These are phyloP conservation scores for Pythium myriotylum DNA, from an alignment of 352 stramenopile species.

Conservation along the genomic window DNA sequence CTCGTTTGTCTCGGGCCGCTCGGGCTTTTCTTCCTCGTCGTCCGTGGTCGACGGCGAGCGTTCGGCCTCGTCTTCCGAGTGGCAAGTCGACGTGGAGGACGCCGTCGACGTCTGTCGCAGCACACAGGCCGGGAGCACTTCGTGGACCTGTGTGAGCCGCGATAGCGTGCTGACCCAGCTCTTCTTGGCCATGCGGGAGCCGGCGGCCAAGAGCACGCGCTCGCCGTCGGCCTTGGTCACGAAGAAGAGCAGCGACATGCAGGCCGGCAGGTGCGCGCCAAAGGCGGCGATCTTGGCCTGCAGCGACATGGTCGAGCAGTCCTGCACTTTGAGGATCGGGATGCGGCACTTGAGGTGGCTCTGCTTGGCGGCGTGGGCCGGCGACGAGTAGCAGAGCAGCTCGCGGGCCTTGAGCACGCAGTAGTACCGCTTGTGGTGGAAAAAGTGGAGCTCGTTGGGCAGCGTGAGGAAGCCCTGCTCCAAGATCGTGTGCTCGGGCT, in stretches of 20 bases:
- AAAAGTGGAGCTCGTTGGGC: constrained; percentile 51
- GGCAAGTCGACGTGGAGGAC: constrained; percentile 19
- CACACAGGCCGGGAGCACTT: constrained; percentile 24
- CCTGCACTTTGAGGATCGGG: constrained; percentile 58
- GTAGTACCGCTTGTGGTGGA: constrained; percentile 69
- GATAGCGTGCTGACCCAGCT: constrained; percentile 61
- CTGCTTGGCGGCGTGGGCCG: constrained; percentile 50
- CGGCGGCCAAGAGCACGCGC: constrained; percentile 56
- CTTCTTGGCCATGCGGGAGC: constrained; percentile 45
- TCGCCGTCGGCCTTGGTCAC: constrained; percentile 71
- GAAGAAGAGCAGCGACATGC: constrained; percentile 65
- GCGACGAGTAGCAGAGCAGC: constrained; percentile 51
- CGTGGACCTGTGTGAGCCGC: constrained; percentile 54
- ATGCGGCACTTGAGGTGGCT: constrained; percentile 49
- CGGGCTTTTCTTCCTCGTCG: constrained; percentile 15
- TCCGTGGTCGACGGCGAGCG: constrained; percentile 2
- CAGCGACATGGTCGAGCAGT: constrained; percentile 54
- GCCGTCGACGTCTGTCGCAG: constrained; percentile 20
- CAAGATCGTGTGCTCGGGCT: constrained; percentile 64
- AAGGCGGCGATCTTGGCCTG: constrained; percentile 70
- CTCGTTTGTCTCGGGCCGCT: constrained; percentile 8
- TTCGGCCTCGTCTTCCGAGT: constrained; percentile 26
- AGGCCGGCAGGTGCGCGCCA: constrained; percentile 45
- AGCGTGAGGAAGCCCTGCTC: constrained; percentile 69
- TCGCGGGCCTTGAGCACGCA: constrained; percentile 55